Conservation (phyloP, 2,329 filamentous ascomycete species). For the Lachnellula hyalina region DNA sequence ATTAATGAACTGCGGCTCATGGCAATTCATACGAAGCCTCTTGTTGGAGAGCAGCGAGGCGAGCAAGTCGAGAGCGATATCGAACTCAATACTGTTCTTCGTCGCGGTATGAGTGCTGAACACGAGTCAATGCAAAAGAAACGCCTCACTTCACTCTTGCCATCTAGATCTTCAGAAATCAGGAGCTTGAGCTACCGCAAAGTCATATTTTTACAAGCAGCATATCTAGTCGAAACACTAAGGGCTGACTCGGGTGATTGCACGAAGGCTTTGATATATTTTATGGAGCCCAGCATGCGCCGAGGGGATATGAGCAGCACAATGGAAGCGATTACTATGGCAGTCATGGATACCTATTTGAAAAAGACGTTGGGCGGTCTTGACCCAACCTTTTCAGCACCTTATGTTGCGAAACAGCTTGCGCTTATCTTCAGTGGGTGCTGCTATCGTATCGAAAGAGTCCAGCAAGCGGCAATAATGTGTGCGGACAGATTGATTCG, state of each 20-base stretch:
- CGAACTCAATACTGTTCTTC: slow-evolving; percentile 88
- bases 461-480: slow-evolving; percentile 78
- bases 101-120: slow-evolving; percentile 76
- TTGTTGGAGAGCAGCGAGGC: slow-evolving; percentile 82
- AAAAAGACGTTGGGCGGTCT: slow-evolving; percentile 66
- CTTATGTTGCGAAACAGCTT: slow-evolving; percentile 84
- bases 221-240: slow-evolving; percentile 82
- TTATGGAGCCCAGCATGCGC: slow-evolving; percentile 82
- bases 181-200: slow-evolving; percentile 81
- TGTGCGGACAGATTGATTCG: slow-evolving; percentile 83
- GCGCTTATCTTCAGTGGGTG: slow-evolving; percentile 80
- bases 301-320: slow-evolving; percentile 56
- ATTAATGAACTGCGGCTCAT: slow-evolving; percentile 74
- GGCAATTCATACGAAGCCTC: slow-evolving; percentile 78
- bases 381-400: slow-evolving; percentile 77
- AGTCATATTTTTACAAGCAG: slow-evolving; percentile 85
- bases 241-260: slow-evolving; percentile 84
- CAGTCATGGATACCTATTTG: slow-evolving; percentile 75
- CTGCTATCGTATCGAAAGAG: slow-evolving; percentile 87
- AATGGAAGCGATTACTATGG: slow-evolving; percentile 60
- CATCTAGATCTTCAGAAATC: slow-evolving; percentile 72
- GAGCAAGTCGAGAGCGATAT: slow-evolving; percentile 94
- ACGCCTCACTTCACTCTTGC: slow-evolving; percentile 66
- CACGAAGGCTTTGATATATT: slow-evolving; percentile 84
- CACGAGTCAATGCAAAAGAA: slow-evolving; percentile 77